Evolutionary conservation across 768 basidiomycete species (phyloP).

Genomic region (Lactarius hatsudake): DNA sequence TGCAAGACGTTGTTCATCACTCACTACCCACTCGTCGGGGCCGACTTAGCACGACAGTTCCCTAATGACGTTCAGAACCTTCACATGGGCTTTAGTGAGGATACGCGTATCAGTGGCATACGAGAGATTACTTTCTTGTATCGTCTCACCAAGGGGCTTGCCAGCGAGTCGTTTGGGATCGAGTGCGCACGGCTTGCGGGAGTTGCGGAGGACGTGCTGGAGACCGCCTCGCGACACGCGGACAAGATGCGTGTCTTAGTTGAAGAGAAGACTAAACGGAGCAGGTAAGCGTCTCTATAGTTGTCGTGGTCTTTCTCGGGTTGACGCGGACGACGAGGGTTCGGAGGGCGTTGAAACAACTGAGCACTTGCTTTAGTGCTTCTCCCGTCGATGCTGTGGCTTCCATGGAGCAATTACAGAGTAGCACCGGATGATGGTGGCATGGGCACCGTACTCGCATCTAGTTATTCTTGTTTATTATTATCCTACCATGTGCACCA

Average conservation of each 20-base stretch:
- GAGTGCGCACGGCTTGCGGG: constrained; percentile 90
- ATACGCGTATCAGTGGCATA: constrained; percentile 64
- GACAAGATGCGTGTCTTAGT: constrained; percentile 53
- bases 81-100: constrained; percentile 83
- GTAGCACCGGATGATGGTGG: not conserved
- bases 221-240: constrained; percentile 52
- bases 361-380: constrained; percentile 6
- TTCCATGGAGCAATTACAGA: constrained; percentile 4
- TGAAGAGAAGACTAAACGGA: constrained; percentile 46
- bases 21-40: constrained; percentile 87
- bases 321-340: constrained; percentile 8
- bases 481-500: too few species aligned
- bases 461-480: too few species aligned
- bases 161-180: constrained; percentile 84
- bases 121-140: constrained; percentile 89
- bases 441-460: too few species aligned
- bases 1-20: constrained; percentile 91
- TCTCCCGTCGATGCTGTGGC: not conserved
- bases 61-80: constrained; percentile 65
- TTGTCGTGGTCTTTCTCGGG: not conserved
- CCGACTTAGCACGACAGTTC: constrained; percentile 57
- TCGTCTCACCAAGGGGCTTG: constrained; percentile 65
- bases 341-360: constrained; percentile 17
- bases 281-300: constrained; percentile 40
- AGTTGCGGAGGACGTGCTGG: constrained; percentile 67